Conservation (phyloP, 352 stramenopile genomes). For the Globisporangium paddicum region DNA sequence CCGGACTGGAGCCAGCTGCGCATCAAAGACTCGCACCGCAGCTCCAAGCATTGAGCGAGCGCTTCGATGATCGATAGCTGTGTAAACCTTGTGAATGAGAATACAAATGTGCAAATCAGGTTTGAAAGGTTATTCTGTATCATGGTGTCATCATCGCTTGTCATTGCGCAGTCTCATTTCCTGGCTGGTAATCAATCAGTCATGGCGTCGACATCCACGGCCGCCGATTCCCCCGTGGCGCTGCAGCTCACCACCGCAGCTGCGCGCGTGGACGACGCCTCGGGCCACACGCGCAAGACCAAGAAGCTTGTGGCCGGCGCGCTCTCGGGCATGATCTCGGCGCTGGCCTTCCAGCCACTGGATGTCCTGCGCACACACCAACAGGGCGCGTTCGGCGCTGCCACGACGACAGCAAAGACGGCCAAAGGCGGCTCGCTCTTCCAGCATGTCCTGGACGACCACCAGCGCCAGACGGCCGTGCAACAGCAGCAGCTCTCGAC, state of each 20-base stretch:
- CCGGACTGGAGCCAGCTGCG: constrained; percentile 62
- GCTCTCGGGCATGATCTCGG: constrained; percentile 73
- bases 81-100: background rate
- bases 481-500: constrained; percentile 14
- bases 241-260: background rate
- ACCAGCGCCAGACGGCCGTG: constrained; percentile 5
- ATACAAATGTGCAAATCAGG: background rate
- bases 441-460: constrained; percentile 7
- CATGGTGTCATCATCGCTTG: background rate
- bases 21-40: constrained; percentile 24
- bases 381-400: constrained; percentile 63
- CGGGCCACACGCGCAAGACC: constrained; percentile 36
- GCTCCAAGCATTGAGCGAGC: constrained; percentile 4
- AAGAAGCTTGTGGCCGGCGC: constrained; percentile 72
- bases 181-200: constrained; percentile 3
- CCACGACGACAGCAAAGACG: background rate
- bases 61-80: too few relatives aligned
- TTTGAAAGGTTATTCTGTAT: background rate
- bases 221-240: background rate
- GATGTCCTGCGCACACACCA: constrained; percentile 84
- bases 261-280: background rate
- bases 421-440: background rate
- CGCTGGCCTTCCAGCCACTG: constrained; percentile 80
- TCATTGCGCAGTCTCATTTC: background rate
- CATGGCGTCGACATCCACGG: constrained; percentile 7